Base-by-base conservation (phyloP, 1,139 yeast genomes). In the Barnettozyma hawaiiensis region DNA sequence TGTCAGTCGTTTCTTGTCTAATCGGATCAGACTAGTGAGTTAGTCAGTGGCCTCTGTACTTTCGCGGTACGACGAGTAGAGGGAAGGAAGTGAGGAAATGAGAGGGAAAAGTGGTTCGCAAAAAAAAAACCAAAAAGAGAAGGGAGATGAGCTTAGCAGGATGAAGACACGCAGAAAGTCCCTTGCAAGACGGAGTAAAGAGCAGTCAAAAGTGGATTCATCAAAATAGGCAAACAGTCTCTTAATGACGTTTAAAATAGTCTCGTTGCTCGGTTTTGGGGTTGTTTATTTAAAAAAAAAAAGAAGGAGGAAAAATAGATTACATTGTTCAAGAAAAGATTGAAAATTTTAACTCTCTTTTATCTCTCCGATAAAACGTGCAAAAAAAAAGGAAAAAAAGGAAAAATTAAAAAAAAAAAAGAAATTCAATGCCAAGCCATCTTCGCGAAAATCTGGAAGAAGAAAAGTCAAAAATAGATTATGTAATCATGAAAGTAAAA, bases 141-240 rank as follows among this genome's bases (percentile, higher is more conserved):
- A 19, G 15, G 14, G 31, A 28, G 31, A 29, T 29, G 21, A 29
- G 18, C 24, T 32, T 36, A 31, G 26, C 36, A 33, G 23, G 33
- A 35, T 21, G 20, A 31, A 26, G 35, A 41, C 33, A 24, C 19
- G 41, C 29, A 22, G 27, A n/a, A 15, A 27, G 36, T 31, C 40
- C 26, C 34, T 37, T 19, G 37, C 20, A 22, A 27, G 40, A 22
- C 31, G 31, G 40, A 23, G 34, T 24, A 31, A 31, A 16, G 14
- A 36, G 28, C 39, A 31, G 37, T 19, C 27, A 31, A 15, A 20
- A 15, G 12, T 5, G 39, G 21, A 26, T 31, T 35, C 43, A 40
- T 40, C 37, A 40, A 40, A 35, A 31, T 19, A 24, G 9, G 27
- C 26, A 19, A 26, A 35, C 24, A 26, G 36, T 29, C 32, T 16